phyloP scores from a whole-genome alignment of 2,329 filamentous ascomycete species.

The Aspergillus pseudoviridinutans region DNA sequence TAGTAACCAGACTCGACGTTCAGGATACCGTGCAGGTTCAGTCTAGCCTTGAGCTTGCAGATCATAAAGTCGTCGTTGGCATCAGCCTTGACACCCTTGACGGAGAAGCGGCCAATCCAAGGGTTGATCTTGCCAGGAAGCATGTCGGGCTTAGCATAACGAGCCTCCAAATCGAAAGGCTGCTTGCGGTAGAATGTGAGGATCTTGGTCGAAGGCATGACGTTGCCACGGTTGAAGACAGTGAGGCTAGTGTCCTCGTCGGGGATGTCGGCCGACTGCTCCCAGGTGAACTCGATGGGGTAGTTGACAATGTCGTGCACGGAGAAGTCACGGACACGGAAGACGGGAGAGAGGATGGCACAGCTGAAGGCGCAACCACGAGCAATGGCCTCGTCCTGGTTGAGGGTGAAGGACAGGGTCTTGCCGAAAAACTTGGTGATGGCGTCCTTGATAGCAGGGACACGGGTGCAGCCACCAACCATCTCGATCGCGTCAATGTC shows the following conservation, averaged over 20 bases:
- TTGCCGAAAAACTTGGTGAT: slow-evolving; percentile 92
- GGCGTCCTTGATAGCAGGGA: slow-evolving; percentile 85
- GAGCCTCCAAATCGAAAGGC: slow-evolving; percentile 91
- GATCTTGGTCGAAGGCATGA: slow-evolving; percentile 97
- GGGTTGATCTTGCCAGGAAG: slow-evolving; percentile 87
- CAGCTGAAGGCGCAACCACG: slow-evolving; percentile 96
- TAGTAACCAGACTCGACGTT: slow-evolving; percentile 98
- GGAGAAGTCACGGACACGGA: slow-evolving; percentile 97
- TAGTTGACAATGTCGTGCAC: slow-evolving; percentile 98
- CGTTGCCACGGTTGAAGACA: slow-evolving; percentile 95
- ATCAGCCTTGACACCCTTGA: slow-evolving; percentile 95
- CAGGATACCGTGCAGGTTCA: slow-evolving; percentile 93
- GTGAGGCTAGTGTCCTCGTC: slow-evolving; percentile 97
- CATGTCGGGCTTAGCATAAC: slow-evolving; percentile 80
- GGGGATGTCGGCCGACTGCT: slow-evolving; percentile 96
- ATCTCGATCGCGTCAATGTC: slow-evolving; percentile 94
- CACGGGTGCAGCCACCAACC: slow-evolving; percentile 90
- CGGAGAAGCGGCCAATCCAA: slow-evolving; percentile 96
- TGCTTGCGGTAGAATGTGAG: slow-evolving; percentile 99
- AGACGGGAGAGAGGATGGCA: slow-evolving; percentile 92
- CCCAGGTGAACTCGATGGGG: slow-evolving; percentile 98
- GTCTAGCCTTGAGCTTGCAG: slow-evolving; percentile 96
- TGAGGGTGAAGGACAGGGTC: slow-evolving; percentile 88
- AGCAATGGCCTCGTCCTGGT: slow-evolving; percentile 95
- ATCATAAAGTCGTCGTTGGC: slow-evolving; percentile 98